Evolutionary conservation across 176 grass and related monocot species (phyloP).

Genomic region (Hyparrhenia diplandra): DNA sequence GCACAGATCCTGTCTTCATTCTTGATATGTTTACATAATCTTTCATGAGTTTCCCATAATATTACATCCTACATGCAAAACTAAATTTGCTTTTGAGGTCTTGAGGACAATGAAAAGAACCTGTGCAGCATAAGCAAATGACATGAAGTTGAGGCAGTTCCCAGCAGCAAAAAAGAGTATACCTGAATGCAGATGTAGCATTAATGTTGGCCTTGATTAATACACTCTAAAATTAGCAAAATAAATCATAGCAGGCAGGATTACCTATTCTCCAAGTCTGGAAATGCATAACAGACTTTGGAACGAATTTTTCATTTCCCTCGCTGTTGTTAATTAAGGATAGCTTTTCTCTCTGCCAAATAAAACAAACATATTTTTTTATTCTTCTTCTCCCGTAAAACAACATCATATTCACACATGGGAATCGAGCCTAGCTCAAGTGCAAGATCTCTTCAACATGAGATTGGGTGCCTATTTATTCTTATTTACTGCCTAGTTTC

Average conservation of each 20-base stretch:
- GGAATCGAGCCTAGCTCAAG: neutral
- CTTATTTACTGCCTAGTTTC: neutral
- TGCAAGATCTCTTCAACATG: neutral
- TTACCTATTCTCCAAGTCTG: constrained; percentile 96
- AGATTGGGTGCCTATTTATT: neutral
- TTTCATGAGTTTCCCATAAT: neutral
- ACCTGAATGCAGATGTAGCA: constrained; percentile 55
- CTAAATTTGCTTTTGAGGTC: neutral
- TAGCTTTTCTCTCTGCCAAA: constrained; percentile 84
- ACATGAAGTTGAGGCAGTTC: constrained; percentile 97
- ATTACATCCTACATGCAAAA: constrained; percentile 4
- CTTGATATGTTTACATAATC: neutral
- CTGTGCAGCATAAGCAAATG: constrained; percentile 96
- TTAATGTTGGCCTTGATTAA: constrained; percentile 21
- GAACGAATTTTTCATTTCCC: constrained; percentile 60
- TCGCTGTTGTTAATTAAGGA: constrained; percentile 52
- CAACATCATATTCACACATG: neutral
- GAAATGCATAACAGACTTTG: constrained; percentile 90
- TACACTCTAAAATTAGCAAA: neutral
- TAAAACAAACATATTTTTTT: neutral
- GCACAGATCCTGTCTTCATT: neutral
- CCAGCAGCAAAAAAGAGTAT: constrained; percentile 88
- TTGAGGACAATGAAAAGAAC: constrained; percentile 42
- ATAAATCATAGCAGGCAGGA: neutral
- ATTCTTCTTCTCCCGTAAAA: constrained; percentile 35